phyloP scores from a whole-genome alignment of 208 protist genomes.

The Leishmania major region DNA sequence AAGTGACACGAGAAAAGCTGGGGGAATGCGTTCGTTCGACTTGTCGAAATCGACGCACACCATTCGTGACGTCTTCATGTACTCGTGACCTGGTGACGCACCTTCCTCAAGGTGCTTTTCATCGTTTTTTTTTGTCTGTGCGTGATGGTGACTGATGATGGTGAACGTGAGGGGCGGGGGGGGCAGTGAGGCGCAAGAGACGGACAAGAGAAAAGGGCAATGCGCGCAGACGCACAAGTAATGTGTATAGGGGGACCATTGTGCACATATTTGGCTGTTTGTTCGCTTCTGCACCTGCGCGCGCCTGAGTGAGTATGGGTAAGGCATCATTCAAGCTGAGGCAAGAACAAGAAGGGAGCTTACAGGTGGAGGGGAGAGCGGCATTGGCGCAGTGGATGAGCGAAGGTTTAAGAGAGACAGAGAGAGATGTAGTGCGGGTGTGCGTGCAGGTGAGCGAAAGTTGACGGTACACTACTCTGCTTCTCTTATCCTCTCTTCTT shows the following conservation, averaged over 20 bases:
- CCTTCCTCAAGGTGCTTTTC: background rate
- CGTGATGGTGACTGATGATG: background rate
- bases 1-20: background rate
- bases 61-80: background rate
- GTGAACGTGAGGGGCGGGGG: background rate
- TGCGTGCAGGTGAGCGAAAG: background rate
- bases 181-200: background rate
- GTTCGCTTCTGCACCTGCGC: background rate
- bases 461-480: background rate
- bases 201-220: background rate
- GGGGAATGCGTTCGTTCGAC: background rate
- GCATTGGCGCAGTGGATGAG: background rate
- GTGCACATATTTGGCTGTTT: background rate
- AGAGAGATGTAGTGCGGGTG: background rate
- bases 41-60: background rate
- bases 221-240: background rate
- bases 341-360: background rate
- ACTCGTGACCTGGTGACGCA: background rate
- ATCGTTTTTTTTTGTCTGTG: background rate
- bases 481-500: background rate
- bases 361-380: background rate
- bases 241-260: background rate
- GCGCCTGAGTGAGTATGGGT: background rate
- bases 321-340: background rate
- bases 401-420: background rate